Conservation (phyloP, 371 early-diverging fungal genomes). For the Saksenaea oblongispora region DNA sequence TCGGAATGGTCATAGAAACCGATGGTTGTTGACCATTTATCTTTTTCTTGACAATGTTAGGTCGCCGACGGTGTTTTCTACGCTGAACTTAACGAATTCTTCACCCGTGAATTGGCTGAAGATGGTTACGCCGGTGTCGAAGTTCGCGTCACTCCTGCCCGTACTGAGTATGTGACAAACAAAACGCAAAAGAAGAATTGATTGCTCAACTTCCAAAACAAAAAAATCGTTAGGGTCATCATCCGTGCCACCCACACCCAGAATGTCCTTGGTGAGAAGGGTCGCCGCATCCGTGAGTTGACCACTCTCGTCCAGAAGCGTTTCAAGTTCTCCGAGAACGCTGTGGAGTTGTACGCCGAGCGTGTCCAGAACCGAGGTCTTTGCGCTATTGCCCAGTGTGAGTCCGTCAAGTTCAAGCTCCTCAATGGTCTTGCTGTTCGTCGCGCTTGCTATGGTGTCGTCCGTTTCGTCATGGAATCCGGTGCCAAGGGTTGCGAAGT, state of each 20-base stretch:
- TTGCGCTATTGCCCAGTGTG: slow-evolving; percentile 99
- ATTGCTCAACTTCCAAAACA: background rate
- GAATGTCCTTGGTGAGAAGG: slow-evolving; percentile 98
- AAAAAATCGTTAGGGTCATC: slow-evolving; percentile 67
- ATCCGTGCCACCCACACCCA: slow-evolving; percentile 99
- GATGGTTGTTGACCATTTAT: background rate
- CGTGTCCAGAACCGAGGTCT: slow-evolving; percentile 98
- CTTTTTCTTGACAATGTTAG: slow-evolving; percentile 41
- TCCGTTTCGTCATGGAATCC: slow-evolving; percentile 98
- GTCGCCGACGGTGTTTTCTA: slow-evolving; percentile 99
- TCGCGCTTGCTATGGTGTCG: slow-evolving; percentile 97
- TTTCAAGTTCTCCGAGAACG: slow-evolving; percentile 97
- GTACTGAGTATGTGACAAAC: slow-evolving; percentile 76
- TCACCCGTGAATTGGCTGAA: slow-evolving; percentile 91
- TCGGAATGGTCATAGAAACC: background rate
- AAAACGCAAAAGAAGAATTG: background rate
- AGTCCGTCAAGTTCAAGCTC: slow-evolving; percentile 98
- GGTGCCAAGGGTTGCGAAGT: slow-evolving; percentile 99
- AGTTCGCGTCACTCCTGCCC: slow-evolving; percentile 97
- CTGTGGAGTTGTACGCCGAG: slow-evolving; percentile 98
- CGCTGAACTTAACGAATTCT: slow-evolving; percentile 99
- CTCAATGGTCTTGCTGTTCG: slow-evolving; percentile 96
- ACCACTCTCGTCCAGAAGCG: slow-evolving; percentile 98
- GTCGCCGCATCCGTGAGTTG: slow-evolving; percentile 98
- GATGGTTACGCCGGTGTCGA: slow-evolving; percentile 97